Evolutionary conservation across 768 basidiomycete species (phyloP).

Genomic region (Pulveroboletus sp.): DNA sequence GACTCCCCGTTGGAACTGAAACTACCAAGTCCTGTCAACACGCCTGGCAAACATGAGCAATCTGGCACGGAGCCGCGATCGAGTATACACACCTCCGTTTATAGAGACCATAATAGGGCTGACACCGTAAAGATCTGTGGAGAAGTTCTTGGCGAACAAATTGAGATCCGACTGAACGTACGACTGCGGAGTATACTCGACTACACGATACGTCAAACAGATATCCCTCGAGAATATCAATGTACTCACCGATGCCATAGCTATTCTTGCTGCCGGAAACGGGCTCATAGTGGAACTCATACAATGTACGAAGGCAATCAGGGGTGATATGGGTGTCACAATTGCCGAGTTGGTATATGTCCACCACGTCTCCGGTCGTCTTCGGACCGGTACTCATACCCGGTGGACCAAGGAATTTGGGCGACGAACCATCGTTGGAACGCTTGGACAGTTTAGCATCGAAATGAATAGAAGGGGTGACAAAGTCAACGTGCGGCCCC

Average conservation of each 20-base stretch:
- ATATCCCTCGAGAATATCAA: neutral
- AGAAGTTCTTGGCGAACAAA: slow-evolving; percentile 39
- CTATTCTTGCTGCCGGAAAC: slow-evolving; percentile 42
- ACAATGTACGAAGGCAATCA: slow-evolving; percentile 54
- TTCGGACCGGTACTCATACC: slow-evolving; percentile 12
- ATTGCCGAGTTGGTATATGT: slow-evolving; percentile 14
- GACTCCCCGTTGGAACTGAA: slow-evolving; percentile 60
- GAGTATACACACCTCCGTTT: slow-evolving; percentile 41
- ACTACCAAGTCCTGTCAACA: slow-evolving; percentile 39
- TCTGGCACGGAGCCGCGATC: neutral
- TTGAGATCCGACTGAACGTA: slow-evolving; percentile 46
- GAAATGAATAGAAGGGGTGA: too few relatives aligned
- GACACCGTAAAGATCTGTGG: slow-evolving; percentile 31
- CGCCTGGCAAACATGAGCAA: slow-evolving; percentile 33
- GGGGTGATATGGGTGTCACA: slow-evolving; percentile 51
- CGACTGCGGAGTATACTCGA: slow-evolving; percentile 52
- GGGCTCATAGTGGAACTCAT: slow-evolving; percentile 54
- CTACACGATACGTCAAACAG: slow-evolving; percentile 29
- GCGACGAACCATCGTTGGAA: neutral
- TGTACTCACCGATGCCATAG: slow-evolving; percentile 47
- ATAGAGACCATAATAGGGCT: slow-evolving; percentile 22
- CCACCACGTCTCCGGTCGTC: slow-evolving; percentile 21
- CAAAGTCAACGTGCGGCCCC: too few relatives aligned
- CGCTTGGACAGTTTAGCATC: slow-evolving; percentile 26
- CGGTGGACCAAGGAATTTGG: slow-evolving; percentile 12